Evolutionary conservation across 2,329 filamentous ascomycete genomes (phyloP).

Genomic region (Nemania serpens): DNA sequence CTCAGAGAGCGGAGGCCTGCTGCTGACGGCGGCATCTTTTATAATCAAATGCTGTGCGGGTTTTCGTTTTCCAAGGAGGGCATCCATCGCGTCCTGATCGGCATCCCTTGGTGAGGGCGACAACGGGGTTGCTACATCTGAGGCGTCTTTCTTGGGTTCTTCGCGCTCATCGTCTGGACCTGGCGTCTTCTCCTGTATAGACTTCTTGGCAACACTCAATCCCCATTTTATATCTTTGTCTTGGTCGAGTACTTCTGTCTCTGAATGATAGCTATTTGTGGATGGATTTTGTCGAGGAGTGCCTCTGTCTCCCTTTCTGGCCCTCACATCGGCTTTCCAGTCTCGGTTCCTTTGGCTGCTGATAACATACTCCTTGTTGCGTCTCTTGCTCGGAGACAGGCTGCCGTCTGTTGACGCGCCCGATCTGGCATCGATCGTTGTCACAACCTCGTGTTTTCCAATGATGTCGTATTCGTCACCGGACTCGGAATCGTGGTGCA

Average conservation of each 20-base stretch:
- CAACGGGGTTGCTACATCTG: constrained; percentile 27
- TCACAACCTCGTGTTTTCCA: constrained; percentile 41
- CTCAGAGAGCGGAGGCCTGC: constrained; percentile 52
- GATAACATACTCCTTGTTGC: constrained; percentile 35
- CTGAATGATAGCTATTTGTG: constrained; percentile 17
- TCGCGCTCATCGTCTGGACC: constrained; percentile 23
- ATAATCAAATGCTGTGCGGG: constrained; percentile 58
- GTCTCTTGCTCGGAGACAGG: constrained; percentile 21
- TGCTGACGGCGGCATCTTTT: constrained; percentile 35
- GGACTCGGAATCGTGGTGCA: constrained; percentile 50
- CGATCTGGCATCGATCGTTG: constrained; percentile 39
- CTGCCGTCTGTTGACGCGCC: constrained; percentile 29
- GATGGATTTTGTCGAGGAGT: constrained; percentile 4
- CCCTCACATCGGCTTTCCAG: constrained; percentile 42
- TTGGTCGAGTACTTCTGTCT: constrained; percentile 39
- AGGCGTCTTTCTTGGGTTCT: neutral
- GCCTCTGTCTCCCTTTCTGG: constrained; percentile 27
- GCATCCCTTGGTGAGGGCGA: constrained; percentile 27
- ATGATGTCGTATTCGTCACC: constrained; percentile 43
- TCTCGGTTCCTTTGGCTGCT: constrained; percentile 41
- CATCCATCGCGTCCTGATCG: constrained; percentile 65
- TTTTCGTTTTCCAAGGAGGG: constrained; percentile 62
- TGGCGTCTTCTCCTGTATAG: constrained; percentile 15
- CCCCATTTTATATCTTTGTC: constrained; percentile 48
- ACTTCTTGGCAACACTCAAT: constrained; percentile 41